A percentile compares a stretch with the other conserved stretches of the same genome.
phyloP scores from a whole-genome alignment of 225 moss, liverwort and hornwort species.

The Pseudisothecium myosuroides region DNA sequence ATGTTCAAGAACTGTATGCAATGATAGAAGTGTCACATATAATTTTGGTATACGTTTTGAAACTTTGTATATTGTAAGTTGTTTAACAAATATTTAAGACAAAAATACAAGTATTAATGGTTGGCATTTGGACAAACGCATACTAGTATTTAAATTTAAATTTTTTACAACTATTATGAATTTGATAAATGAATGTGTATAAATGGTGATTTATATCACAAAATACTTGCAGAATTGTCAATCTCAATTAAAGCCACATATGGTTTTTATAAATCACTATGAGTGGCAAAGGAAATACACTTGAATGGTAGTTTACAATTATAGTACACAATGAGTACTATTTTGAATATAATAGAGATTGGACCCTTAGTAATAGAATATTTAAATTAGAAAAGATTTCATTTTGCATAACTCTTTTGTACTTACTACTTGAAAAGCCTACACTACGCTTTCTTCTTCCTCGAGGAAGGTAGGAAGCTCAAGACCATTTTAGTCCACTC shows the following conservation, averaged over 20 bases:
- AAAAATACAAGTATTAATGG: too few species aligned
- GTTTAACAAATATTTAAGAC: too few species aligned
- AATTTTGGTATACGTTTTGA: too few species aligned
- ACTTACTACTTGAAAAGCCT: background rate
- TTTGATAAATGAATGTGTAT: background rate
- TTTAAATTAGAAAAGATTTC: too few species aligned
- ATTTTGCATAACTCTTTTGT: background rate
- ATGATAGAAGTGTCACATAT: too few species aligned
- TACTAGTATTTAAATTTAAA: too few species aligned
- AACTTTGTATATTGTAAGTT: too few species aligned
- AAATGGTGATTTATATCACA: background rate
- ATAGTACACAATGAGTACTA: background rate
- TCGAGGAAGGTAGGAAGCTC: background rate
- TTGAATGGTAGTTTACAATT: background rate
- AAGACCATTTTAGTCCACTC: background rate
- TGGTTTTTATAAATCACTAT: background rate
- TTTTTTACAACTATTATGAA: too few species aligned
- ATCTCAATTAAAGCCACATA: background rate
- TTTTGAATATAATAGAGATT: background rate
- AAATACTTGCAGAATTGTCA: background rate
- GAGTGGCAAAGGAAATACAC: rapidly evolving
- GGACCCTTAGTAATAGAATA: background rate
- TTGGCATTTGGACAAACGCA: too few species aligned
- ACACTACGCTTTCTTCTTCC: background rate
- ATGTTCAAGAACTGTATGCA: too few species aligned